phyloP scores from a whole-genome alignment of 805 yeast species.

The Kazachstania psychrophila region DNA sequence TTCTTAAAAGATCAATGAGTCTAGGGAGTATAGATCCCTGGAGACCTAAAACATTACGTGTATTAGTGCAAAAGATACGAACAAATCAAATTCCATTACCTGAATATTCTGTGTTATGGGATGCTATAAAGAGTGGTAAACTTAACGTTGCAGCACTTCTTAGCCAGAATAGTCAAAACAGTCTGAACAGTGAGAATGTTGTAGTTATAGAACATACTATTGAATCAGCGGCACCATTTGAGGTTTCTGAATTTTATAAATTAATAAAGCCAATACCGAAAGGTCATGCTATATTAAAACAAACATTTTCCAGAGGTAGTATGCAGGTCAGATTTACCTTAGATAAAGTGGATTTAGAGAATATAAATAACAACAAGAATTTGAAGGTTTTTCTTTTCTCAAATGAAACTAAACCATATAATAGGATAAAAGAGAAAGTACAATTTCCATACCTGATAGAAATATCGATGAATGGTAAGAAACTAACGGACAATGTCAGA shows the following conservation, averaged over 20 bases:
- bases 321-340: conserved; percentile 37
- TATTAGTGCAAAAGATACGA: conserved; percentile 34
- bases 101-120: conserved; percentile 28
- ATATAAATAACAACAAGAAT: conserved; percentile 27
- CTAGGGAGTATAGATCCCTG: conserved; percentile 35
- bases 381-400: conserved; percentile 48
- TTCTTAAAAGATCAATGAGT: conserved; percentile 35
- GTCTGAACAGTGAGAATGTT: no score
- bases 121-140: conserved; percentile 10
- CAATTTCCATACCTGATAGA: conserved; percentile 72
- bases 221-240: conserved; percentile 18
- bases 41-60: conserved; percentile 37
- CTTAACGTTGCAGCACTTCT: neutral
- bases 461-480: conserved; percentile 45
- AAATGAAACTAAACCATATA: conserved; percentile 29
- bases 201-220: no score
- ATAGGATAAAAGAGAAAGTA: conserved; percentile 50
- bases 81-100: conserved; percentile 32
- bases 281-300: neutral
- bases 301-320: conserved; percentile 32
- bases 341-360: conserved; percentile 33
- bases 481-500: conserved; percentile 44
- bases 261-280: neutral
- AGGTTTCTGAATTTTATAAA: neutral
- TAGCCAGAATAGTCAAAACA: neutral